phyloP scores from a whole-genome alignment of 768 basidiomycete species.

The Lactifluus volemus region DNA sequence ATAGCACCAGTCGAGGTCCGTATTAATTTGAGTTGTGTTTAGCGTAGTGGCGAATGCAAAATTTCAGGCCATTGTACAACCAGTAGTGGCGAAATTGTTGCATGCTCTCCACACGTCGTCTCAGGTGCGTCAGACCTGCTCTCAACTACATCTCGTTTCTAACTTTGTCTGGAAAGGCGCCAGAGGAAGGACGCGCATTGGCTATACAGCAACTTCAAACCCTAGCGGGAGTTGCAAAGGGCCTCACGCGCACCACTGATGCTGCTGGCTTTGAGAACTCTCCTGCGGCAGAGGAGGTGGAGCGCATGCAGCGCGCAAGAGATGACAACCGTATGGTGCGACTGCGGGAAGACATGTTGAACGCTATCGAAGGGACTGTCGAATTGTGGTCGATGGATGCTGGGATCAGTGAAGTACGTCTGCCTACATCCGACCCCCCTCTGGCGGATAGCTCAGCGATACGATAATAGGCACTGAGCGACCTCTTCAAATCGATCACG shows the following conservation, averaged over 20 bases:
- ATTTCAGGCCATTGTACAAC: constrained; percentile 59
- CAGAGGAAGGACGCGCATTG: constrained; percentile 59
- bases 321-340: constrained; percentile 54
- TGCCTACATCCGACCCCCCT: background rate
- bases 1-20: constrained; percentile 68
- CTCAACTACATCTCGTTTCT: background rate
- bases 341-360: constrained; percentile 59
- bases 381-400: constrained; percentile 77
- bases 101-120: constrained; percentile 48
- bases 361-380: constrained; percentile 49
- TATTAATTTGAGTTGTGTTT: background rate
- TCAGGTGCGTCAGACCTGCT: constrained; percentile 32
- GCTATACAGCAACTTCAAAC: constrained; percentile 71
- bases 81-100: constrained; percentile 63
- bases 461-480: constrained; percentile 57
- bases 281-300: constrained; percentile 44
- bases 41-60: background rate
- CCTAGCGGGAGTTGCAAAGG: constrained; percentile 78
- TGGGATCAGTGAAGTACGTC: constrained; percentile 64
- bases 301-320: constrained; percentile 50
- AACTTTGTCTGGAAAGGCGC: constrained; percentile 36
- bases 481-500: constrained; percentile 80
- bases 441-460: background rate
- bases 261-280: constrained; percentile 50
- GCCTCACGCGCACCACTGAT: constrained; percentile 72